Evolutionary conservation across 371 early-diverging fungal genomes (phyloP).

Genomic region (Mucor plumbeus): DNA sequence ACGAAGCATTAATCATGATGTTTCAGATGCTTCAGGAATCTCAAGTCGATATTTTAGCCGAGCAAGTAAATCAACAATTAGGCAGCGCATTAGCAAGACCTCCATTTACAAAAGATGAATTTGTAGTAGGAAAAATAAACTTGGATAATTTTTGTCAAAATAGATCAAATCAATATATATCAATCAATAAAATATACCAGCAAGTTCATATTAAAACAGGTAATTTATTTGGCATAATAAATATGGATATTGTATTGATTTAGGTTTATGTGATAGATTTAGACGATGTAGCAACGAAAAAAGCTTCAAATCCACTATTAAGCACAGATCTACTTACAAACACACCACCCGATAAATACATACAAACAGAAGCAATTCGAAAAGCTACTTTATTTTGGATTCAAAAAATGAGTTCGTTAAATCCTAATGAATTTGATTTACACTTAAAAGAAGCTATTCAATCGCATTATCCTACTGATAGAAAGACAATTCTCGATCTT

Average conservation of each 20-base stretch:
- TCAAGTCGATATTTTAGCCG: constrained; percentile 8
- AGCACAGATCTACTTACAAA: background rate
- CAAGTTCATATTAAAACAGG: constrained; percentile 3
- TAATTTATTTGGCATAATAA: background rate
- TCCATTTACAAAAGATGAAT: constrained; percentile 36
- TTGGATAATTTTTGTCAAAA: constrained; percentile 11
- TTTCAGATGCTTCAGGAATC: constrained; percentile 17
- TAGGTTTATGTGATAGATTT: background rate
- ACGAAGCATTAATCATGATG: background rate
- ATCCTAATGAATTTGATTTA: constrained; percentile 30
- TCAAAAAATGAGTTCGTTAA: constrained; percentile 21
- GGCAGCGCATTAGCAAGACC: constrained; percentile 31
- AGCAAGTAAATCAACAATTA: constrained; percentile 34
- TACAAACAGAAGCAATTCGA: constrained; percentile 18
- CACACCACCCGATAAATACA: constrained; percentile 24
- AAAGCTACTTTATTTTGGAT: constrained; percentile 28
- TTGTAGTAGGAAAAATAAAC: constrained; percentile 30
- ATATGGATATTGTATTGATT: background rate
- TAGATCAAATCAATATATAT: background rate
- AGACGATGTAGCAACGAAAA: background rate
- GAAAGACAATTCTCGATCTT: constrained; percentile 40
- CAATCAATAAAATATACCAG: constrained; percentile 5
- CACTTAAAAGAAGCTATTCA: constrained; percentile 26
- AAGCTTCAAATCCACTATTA: constrained; percentile 22
- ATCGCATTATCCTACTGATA: constrained; percentile 35